Base-by-base conservation (phyloP, 208 protist genomes). In the Blechomonas ayalai region DNA sequence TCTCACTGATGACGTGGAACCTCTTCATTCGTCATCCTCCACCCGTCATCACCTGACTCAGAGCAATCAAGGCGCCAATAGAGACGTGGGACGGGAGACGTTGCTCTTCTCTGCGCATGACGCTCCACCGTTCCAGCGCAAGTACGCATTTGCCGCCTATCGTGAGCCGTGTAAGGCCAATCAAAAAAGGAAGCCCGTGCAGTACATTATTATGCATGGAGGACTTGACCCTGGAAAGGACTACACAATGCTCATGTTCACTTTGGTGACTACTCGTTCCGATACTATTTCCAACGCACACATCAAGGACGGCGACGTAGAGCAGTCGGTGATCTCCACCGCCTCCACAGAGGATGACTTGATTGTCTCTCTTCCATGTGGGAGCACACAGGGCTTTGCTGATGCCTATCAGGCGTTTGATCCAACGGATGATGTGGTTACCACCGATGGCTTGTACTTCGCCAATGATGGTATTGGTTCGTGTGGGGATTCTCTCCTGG, bases 151-250 rank as follows among this genome's bases (percentile, higher is more conserved):
- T 29, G 74, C 73, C 1, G 56, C 55, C 7, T 60, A 72, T 57
- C 62, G 74, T 19, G 54, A 72, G 32, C 18, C 46, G 27, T 31
- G 50, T 7, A 39, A 38, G 10, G 63, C 42, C 24, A 39, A 35
- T 4, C 38, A 61, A 9, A 62, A 54, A 49, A 10, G 37, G 7
- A 72, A 61, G 45, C 62, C 59, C 13, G 50, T 82, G 57, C 66
- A 78, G 36, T 82, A 82, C 55, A 34, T 92, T 2, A 64, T 90
- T 8, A 75, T 90, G 60, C 84, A 92, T 59, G 84, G 84, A 34
- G 84, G 84, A 1, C 41, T 86, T 16, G 25, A 35, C 40, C 47
- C 65, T 1, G 78, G 71, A 20, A 58, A 53, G 46, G 67, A 89
- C 44, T 89, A 92, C 49, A 41, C 72, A 0, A 83, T 89, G 79